Percentiles rank a stretch among this genome's conserved stretches.
phyloP scores from a whole-genome alignment of 1,139 yeast species.

The Scheffersomyces illinoinensis region DNA sequence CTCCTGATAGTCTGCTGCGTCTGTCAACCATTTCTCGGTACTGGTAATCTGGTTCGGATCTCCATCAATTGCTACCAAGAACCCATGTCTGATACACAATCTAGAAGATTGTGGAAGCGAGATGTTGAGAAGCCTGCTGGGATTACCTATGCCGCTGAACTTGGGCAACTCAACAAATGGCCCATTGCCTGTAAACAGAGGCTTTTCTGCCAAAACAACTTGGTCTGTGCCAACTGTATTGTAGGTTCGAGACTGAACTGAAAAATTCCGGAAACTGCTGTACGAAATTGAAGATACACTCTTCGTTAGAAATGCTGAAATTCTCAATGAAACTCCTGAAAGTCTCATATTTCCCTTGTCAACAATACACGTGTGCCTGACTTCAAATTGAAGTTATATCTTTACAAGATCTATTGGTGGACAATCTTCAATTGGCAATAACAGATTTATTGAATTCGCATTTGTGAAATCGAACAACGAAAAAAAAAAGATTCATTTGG shows the following conservation, averaged over 20 bases:
- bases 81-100: slow-evolving; percentile 32
- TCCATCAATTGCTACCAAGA: slow-evolving; percentile 39
- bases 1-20: slow-evolving; percentile 25
- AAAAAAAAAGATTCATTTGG: background rate
- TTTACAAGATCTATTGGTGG: background rate
- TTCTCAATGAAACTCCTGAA: background rate
- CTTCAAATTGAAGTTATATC: background rate
- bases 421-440: background rate
- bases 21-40: slow-evolving; percentile 13
- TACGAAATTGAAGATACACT: background rate
- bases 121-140: slow-evolving; percentile 33
- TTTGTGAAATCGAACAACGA: background rate
- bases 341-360: background rate
- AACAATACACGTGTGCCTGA: background rate
- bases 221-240: background rate
- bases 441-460: background rate
- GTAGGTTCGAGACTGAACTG: background rate
- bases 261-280: background rate
- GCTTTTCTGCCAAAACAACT: slow-evolving; percentile 7
- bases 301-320: background rate
- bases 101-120: slow-evolving; percentile 35
- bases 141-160: slow-evolving; percentile 33
- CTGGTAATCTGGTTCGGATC: slow-evolving; percentile 22
- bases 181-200: slow-evolving; percentile 34
- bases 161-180: slow-evolving; percentile 42